Percentiles rank a stretch among this genome's conserved stretches.
Evolutionary conservation across 768 basidiomycete genomes (phyloP).

Genomic region (Suillus bovinus): DNA sequence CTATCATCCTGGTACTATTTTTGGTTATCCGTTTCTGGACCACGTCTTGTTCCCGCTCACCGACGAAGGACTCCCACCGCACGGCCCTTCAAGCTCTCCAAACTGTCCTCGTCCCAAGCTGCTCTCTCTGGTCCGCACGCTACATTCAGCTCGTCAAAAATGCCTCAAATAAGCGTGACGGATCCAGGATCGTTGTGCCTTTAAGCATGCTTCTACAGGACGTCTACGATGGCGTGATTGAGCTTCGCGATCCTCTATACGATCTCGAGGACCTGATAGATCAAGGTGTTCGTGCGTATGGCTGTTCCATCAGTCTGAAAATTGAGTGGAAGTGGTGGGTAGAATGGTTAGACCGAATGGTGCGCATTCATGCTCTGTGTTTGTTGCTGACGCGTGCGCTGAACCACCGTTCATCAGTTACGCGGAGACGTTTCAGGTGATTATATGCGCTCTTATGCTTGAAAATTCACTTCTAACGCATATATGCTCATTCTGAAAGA

Average conservation of each 20-base stretch:
- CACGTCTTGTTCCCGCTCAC: conserved; percentile 1
- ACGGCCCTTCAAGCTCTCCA: conserved; percentile 38
- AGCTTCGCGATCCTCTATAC: conserved; percentile 41
- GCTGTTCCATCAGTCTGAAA: conserved; percentile 33
- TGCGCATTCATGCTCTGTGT: conserved; percentile 9
- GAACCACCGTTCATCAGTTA: not conserved
- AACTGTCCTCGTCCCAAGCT: conserved; percentile 43
- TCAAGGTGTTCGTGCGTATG: conserved; percentile 34
- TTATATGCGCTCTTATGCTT: conserved; percentile 13
- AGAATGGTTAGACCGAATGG: conserved; percentile 24
- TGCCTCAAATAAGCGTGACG: conserved; percentile 9
- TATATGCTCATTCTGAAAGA: too few species aligned
- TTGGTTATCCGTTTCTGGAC: not conserved
- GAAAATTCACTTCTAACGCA: too few species aligned
- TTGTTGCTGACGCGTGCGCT: not conserved
- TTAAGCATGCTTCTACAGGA: conserved; percentile 37
- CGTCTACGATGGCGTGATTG: conserved; percentile 40
- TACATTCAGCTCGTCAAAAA: conserved; percentile 34
- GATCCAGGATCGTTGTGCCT: conserved; percentile 11
- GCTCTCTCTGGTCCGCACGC: conserved; percentile 44
- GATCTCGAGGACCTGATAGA: conserved; percentile 41
- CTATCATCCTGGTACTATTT: not conserved
- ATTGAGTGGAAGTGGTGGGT: conserved; percentile 33
- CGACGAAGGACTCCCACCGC: conserved; percentile 16
- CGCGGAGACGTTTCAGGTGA: conserved; percentile 15